These are phyloP conservation scores for Clarireedia hainanense DNA, from an alignment of 2,329 filamentous ascomycete genomes.

Conservation along the genomic window DNA sequence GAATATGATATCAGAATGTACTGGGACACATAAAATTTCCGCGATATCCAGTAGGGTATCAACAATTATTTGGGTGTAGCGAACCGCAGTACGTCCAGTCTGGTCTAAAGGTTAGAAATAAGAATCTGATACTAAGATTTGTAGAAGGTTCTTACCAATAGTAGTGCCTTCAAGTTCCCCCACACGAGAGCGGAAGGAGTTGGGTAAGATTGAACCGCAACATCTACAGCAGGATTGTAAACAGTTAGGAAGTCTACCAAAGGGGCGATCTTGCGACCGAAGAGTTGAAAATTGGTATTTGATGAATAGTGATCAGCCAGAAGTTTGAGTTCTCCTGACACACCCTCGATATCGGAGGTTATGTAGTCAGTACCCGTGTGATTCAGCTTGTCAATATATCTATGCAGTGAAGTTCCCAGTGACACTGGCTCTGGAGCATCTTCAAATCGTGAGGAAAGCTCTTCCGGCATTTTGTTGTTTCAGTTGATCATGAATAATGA, in stretches of 20 bases:
- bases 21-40: background rate
- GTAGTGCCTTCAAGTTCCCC: background rate
- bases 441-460: background rate
- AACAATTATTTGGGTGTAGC: background rate
- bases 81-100: conserved; percentile 4
- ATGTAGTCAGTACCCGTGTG: background rate
- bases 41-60: background rate
- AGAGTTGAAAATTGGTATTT: background rate
- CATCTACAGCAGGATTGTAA: conserved; percentile 3
- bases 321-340: conserved; percentile 2
- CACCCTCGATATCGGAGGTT: conserved; percentile 3
- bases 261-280: background rate
- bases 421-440: conserved; percentile 1
- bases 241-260: conserved; percentile 5
- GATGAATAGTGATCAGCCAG: conserved; percentile 2
- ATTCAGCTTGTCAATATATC: conserved; percentile 2
- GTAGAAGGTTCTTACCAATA: background rate
- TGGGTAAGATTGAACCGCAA: conserved; percentile 1
- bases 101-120: background rate
- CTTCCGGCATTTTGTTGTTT: conserved; percentile 2
- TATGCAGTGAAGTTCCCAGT: background rate
- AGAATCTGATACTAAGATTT: background rate
- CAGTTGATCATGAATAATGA: background rate
- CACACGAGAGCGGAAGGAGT: conserved; percentile 4
- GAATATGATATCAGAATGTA: conserved; percentile 3